Conservation (phyloP, 805 yeast genomes). For the Wickerhamiella musiphila region DNA sequence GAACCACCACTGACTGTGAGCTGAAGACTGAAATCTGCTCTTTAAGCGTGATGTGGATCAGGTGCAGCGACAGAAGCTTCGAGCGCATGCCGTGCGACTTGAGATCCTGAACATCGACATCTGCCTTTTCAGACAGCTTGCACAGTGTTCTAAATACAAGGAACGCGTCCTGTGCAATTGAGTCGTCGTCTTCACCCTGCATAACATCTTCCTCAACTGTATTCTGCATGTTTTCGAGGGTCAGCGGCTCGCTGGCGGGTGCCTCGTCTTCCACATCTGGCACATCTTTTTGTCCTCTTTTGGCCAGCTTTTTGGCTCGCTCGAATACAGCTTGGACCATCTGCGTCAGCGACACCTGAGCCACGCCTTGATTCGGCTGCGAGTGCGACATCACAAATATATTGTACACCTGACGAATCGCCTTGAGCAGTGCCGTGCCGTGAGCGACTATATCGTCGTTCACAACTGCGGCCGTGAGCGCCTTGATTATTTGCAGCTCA, state of each 20-base stretch:
- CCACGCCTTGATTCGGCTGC: conserved; percentile 75
- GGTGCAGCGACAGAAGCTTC: conserved; percentile 71
- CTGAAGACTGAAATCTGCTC: conserved; percentile 70
- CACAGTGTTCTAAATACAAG: conserved; percentile 89
- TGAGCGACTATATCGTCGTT: conserved; percentile 72
- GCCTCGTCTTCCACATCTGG: neutral
- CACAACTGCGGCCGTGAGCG: conserved; percentile 72
- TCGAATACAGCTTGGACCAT: conserved; percentile 75
- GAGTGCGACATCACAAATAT: conserved; percentile 73
- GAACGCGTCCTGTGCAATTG: conserved; percentile 77
- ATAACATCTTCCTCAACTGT: conserved; percentile 22
- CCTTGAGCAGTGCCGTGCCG: conserved; percentile 74
- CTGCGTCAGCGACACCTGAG: conserved; percentile 89
- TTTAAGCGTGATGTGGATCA: conserved; percentile 68
- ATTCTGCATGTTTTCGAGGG: conserved; percentile 13
- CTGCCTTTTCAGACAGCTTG: conserved; percentile 67
- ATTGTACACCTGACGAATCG: conserved; percentile 84
- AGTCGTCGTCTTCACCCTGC: conserved; percentile 40
- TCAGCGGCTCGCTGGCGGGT: conserved; percentile 8
- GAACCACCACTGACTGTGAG: conserved; percentile 24
- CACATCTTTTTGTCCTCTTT: neutral
- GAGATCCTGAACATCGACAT: conserved; percentile 50
- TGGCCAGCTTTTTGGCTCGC: conserved; percentile 28
- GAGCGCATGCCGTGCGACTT: conserved; percentile 86
- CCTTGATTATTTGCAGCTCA: conserved; percentile 85